Evolutionary conservation across 257 asterid genomes (phyloP).

Genomic region (Ilex asprella): DNA sequence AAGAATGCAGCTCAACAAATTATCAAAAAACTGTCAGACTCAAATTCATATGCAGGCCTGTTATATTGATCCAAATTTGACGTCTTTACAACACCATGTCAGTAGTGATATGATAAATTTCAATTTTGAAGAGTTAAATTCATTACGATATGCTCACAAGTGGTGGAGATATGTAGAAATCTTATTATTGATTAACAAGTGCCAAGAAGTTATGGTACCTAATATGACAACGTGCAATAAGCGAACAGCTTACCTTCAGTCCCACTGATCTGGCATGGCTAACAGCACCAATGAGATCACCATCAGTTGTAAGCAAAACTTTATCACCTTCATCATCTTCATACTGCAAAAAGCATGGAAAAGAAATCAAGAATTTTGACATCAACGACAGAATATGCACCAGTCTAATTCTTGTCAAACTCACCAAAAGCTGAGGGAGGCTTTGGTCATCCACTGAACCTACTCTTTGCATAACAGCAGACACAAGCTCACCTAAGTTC

Average conservation of each 20-base stretch:
- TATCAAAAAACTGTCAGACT: no score
- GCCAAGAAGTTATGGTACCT: no score
- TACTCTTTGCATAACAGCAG: conserved; percentile 66
- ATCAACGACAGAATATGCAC: neutral
- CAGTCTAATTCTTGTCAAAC: conserved; percentile 19
- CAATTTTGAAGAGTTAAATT: no score
- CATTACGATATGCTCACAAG: no score
- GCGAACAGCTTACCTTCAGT: conserved; percentile 44
- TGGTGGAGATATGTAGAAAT: no score
- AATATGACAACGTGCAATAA: neutral
- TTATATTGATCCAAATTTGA: no score
- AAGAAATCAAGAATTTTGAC: neutral
- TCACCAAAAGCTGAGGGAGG: conserved; percentile 73
- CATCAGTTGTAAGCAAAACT: conserved; percentile 72
- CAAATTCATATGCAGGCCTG: no score
- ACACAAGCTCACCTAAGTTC: conserved; percentile 65
- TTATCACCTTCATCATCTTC: conserved; percentile 97
- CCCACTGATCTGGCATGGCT: conserved; percentile 58
- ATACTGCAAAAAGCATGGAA: conserved; percentile 35
- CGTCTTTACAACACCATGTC: no score
- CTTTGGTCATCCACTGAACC: conserved; percentile 39
- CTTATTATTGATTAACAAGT: no score
- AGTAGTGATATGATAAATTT: no score
- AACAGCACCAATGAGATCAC: conserved; percentile 82
- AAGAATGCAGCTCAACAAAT: no score